Base-by-base conservation (phyloP, 352 stramenopile species). In the Phytopythium litorale region DNA sequence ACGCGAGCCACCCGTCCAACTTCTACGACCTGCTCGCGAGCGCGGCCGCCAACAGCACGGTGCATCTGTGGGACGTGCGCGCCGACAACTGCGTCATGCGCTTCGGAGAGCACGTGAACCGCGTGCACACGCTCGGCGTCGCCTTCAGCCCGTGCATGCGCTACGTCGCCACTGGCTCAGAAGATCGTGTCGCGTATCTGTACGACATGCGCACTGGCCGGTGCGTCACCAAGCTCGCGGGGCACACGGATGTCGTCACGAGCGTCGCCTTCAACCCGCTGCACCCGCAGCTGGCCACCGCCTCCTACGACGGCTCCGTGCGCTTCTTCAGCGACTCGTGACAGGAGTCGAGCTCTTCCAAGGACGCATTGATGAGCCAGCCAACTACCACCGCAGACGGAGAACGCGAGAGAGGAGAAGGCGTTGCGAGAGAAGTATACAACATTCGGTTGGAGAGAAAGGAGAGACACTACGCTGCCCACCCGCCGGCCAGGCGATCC, bases 131-230 rank as follows among this genome's bases (percentile, higher is more conserved):
- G 7, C 56, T 96, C 2, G 81, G 82, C 8, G 65, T 82, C 37
- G 75, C 81, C 16, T 97, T 97, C 62, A 95, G 83, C 53, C 90
- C 89, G 4, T 97, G 90, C 72, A 94, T 96, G 86, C 84, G 90
- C 19, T 97, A 96, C 66, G 72, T 97, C 23, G 87, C 88, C 8
- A 92, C 81, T 4, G 90, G 90, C 40, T 96, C 84, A 1, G 89
- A 97, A 69, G 90, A 97, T 60, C 80, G 89, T 6, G 62, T 71
- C 9, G 71, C 76, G 13, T 96, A 94, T 64, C 56, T 97, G 48
- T 97, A 96, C 72, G 89, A 97, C 60, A 75, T 97, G 53, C 86
- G 87, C 53, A 96, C 73, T 19, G 78, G 86, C 1, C 67, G 84
- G 4, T 75, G 66, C 28, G 60, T 94, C 7, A 70, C 71, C 51